A percentile compares a stretch with the other conserved stretches of the same genome.
Evolutionary conservation across 1,284 basidiomycete genomes (phyloP).

Genomic region (Rhodotorula sp.): DNA sequence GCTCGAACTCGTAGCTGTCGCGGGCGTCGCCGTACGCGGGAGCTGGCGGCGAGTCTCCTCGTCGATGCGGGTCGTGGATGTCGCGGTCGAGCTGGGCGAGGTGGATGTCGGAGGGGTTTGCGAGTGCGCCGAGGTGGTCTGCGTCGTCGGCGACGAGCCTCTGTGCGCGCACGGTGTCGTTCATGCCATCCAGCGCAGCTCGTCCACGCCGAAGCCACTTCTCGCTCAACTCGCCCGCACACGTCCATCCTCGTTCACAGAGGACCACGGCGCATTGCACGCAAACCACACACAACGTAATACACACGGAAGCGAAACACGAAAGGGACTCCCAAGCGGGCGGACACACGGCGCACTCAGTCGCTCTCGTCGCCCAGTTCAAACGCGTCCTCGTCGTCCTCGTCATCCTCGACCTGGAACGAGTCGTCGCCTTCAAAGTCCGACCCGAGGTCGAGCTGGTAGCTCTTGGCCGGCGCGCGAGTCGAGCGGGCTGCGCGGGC

Average conservation of each 20-base stretch:
- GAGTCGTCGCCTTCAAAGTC: slow-evolving; percentile 11
- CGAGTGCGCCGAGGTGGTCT: slow-evolving; percentile 54
- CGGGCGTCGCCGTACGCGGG: too few relatives aligned
- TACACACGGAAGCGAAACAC: too few relatives aligned
- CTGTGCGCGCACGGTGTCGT: slow-evolving; percentile 53
- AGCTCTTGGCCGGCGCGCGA: slow-evolving; percentile 19
- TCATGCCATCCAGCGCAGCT: slow-evolving; percentile 30
- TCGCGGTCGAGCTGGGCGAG: slow-evolving; percentile 52
- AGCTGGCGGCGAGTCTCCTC: background rate
- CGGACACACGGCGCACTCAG: background rate
- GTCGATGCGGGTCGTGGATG: slow-evolving; percentile 50
- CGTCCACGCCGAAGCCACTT: background rate
- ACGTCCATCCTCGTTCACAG: background rate
- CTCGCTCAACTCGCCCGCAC: background rate
- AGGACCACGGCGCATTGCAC: background rate
- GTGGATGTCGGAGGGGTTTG: slow-evolving; percentile 62
- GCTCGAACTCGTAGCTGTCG: slow-evolving; percentile 35
- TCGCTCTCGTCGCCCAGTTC: slow-evolving; percentile 13
- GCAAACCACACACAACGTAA: too few relatives aligned
- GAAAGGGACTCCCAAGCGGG: background rate
- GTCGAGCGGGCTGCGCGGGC: slow-evolving; percentile 19
- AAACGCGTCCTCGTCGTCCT: slow-evolving; percentile 25
- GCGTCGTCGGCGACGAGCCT: slow-evolving; percentile 42
- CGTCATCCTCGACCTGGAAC: slow-evolving; percentile 23
- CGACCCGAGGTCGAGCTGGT: slow-evolving; percentile 10